These are phyloP conservation scores for Ambrosia artemisiifolia DNA, from an alignment of 129 eudicot species.

Conservation along the genomic window DNA sequence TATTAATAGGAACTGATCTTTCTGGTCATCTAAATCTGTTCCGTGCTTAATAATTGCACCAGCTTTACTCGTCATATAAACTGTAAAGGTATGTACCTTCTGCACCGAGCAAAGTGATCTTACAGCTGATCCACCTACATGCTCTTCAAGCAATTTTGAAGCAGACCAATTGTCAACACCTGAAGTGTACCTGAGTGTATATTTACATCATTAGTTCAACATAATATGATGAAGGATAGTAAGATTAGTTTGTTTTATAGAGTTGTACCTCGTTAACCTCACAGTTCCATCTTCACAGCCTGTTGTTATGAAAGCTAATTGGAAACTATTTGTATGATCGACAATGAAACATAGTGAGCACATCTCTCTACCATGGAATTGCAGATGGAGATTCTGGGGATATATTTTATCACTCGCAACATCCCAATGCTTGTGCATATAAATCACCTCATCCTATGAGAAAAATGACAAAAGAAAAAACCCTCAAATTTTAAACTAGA, in stretches of 20 bases:
- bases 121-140: constrained; percentile 98
- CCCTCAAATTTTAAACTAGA: neutral
- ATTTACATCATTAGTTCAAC: constrained; percentile 14
- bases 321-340: constrained; percentile 30
- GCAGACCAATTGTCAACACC: constrained; percentile 65
- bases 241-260: neutral
- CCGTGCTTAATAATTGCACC: constrained; percentile 18
- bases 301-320: constrained; percentile 63
- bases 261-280: constrained; percentile 76
- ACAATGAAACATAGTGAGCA: constrained; percentile 69
- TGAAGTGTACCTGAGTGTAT: constrained; percentile 52
- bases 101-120: constrained; percentile 73
- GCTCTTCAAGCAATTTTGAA: constrained; percentile 92
- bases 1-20: constrained; percentile 54
- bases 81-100: constrained; percentile 49
- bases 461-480: neutral
- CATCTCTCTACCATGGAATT: constrained; percentile 96
- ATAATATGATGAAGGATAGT: neutral
- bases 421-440: constrained; percentile 64
- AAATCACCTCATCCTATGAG: constrained; percentile 70
- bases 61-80: constrained; percentile 28
- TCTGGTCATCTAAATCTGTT: constrained; percentile 36
- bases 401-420: constrained; percentile 50
- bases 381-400: constrained; percentile 78
- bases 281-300: constrained; percentile 99